Evolutionary conservation across 2,329 filamentous ascomycete species (phyloP).

Genomic region (Fusarium beomiforme): DNA sequence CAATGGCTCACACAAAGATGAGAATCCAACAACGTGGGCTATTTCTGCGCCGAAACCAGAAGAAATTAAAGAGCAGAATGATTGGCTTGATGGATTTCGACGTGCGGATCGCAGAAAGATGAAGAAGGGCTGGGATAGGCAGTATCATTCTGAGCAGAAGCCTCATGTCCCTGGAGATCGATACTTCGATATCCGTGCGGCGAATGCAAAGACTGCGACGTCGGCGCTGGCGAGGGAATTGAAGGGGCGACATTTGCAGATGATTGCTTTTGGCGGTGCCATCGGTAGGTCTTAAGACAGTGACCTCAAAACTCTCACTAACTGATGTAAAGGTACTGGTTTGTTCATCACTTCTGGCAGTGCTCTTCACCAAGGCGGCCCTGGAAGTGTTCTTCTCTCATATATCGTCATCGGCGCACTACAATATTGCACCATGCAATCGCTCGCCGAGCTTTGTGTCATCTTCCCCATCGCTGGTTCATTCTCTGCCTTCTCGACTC

Average conservation of each 20-base stretch:
- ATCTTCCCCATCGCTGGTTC: slow-evolving; percentile 91
- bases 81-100: slow-evolving; percentile 39
- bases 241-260: slow-evolving; percentile 89
- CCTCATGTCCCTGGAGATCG: slow-evolving; percentile 47
- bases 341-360: slow-evolving; percentile 86
- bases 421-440: slow-evolving; percentile 92
- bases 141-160: slow-evolving; percentile 27
- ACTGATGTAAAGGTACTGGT: slow-evolving; percentile 70
- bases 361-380: slow-evolving; percentile 77
- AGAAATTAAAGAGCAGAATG: slow-evolving; percentile 8
- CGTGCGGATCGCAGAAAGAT: slow-evolving; percentile 31
- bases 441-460: slow-evolving; percentile 90
- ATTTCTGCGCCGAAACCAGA: slow-evolving; percentile 19
- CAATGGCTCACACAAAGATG: slow-evolving; percentile 6
- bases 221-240: slow-evolving; percentile 80
- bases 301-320: not conserved
- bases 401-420: slow-evolving; percentile 83
- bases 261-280: slow-evolving; percentile 96
- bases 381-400: slow-evolving; percentile 79
- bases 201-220: slow-evolving; percentile 78
- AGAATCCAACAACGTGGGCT: slow-evolving; percentile 15
- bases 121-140: slow-evolving; percentile 37
- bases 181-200: slow-evolving; percentile 65
- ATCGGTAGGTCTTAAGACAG: slow-evolving; percentile 66
- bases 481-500: slow-evolving; percentile 92